Evolutionary conservation across 768 basidiomycete genomes (phyloP), one percentile per base, ranked within the genome.

Genomic region (Amanita pseudoporphyria): DNA sequence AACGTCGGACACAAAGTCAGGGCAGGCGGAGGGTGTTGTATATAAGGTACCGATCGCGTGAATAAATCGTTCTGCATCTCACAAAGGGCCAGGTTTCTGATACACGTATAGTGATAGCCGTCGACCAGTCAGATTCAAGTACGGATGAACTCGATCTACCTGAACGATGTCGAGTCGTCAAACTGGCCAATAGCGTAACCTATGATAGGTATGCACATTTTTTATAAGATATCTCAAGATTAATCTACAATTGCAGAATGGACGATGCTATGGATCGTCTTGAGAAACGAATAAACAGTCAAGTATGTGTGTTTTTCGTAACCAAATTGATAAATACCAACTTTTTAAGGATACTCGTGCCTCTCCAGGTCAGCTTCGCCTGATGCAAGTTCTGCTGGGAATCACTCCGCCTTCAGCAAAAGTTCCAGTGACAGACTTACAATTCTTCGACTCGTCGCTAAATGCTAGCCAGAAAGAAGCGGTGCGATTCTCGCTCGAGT

Each of bases 171-270:
- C 74, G 88, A 14, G 67, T 93, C 45, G 62, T 97, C 45, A 97
- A 97, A 60, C 72, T 95, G 2, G 92, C 92, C 10, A 97, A 97
- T 57, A 91, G 83, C 48, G 81, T 89, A 13, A 98, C 94, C 0
- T 93, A 87, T 61, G 90, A 93, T 57, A 76, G 93, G 87, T 80
- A 61, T 37, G 53, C 24, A 21, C 24, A 16, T 9, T 26, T n/a
- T 14, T 13, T 3, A 9, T 43, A 22, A 14, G 21, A 16, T 13
- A 10, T 40, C 9, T 13, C 49, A 38, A 30, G 26, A 30, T 26
- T 30, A 26, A 31, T 16, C 41, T 9, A 49, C 12, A 5, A 36
- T 33, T 3, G 6, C 22, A 91, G 92, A 54, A 96, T 97, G 92
- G 87, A 90, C 50, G 82, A 82, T 53, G 83, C 88, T 0, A 72